Base-by-base conservation (phyloP, 306 rosid genomes). In the Oemleria cerasiformis region DNA sequence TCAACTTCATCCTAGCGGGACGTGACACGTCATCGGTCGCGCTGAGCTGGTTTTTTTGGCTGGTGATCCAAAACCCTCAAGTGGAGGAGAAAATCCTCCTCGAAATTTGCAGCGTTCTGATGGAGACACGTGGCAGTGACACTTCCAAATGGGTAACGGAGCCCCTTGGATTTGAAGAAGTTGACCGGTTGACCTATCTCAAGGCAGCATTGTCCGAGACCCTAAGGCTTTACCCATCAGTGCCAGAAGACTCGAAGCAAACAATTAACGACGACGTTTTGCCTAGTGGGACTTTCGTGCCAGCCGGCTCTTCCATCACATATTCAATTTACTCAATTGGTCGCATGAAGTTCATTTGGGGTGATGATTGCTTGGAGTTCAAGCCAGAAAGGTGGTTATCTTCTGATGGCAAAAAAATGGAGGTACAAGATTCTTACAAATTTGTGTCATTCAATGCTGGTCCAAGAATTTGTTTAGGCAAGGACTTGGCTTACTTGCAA, bases 1-100 rank as follows among this genome's bases (percentile, higher is more conserved):
- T 93, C 36, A 93, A 93, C 49, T 93, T 93, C 88, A 93, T 93
- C 82, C 87, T 93, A 8, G 98, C 98, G 34, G 98, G 98, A 63
- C 88, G 98, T 0, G 97, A 93, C 91, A 93, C 98, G 10, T 93
- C 98, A 73, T 93, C 98, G 0, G 94, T 88, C 0, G 98, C 98
- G 0, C 73, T 93, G 0, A 93, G 96, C 65, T 93, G 98, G 98
- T 93, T 93, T 78, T 91, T 93, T 66, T 91, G 87, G 86, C 44
- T 93, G 63, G 85, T 94, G 48, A 91, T 10, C 8, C 51, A 71
- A 30, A 80, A 84, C 42, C 92, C 92, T 0, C n/a, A 4, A 0
- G 92, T 86, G 2, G 97, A 93, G 73, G 96, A 87, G n/a, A 87
- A 86, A 49, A 87, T 93, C 41, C 64, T 93, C 17, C 0, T 0